Percentiles rank a stretch among this genome's conserved stretches.
Evolutionary conservation across 192 early-diverging fungal species (phyloP).

Genomic region (Linnemannia elongata): DNA sequence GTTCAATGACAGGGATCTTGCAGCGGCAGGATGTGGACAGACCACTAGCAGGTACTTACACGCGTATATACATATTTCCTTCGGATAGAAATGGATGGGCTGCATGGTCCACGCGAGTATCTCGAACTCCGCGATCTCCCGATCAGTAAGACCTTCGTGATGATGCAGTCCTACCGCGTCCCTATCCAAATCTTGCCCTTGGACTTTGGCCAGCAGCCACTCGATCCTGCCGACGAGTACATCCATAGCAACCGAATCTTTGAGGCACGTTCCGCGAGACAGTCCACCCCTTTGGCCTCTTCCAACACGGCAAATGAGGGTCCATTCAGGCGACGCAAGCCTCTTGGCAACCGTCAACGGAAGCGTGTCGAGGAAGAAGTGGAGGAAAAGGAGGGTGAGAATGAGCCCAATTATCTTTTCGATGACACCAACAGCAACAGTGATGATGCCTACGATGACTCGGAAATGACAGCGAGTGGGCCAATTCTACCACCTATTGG

Average conservation of each 20-base stretch:
- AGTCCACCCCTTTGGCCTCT: too few species aligned
- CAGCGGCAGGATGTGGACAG: background rate
- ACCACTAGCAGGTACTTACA: background rate
- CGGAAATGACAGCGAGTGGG: background rate
- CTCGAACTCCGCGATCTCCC: constrained; percentile 24
- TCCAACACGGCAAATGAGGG: background rate
- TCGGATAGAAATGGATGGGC: constrained; percentile 12
- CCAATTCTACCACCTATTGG: background rate
- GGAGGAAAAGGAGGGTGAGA: background rate
- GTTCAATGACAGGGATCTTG: background rate
- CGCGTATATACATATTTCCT: background rate
- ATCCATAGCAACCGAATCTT: constrained; percentile 18
- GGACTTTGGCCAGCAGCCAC: background rate
- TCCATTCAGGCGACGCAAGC: background rate
- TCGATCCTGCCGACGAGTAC: constrained; percentile 38
- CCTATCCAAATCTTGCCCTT: constrained; percentile 9
- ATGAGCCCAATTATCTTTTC: background rate
- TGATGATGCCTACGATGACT: background rate
- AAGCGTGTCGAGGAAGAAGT: too few species aligned
- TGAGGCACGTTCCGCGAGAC: background rate
- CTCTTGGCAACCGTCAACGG: background rate
- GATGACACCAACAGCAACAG: background rate
- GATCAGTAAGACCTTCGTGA: constrained; percentile 35
- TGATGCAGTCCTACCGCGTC: constrained; percentile 31
- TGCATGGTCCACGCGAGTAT: constrained; percentile 44